phyloP scores from a whole-genome alignment of 192 early-diverging fungal genomes.

The Coemansia nantahalensis region DNA sequence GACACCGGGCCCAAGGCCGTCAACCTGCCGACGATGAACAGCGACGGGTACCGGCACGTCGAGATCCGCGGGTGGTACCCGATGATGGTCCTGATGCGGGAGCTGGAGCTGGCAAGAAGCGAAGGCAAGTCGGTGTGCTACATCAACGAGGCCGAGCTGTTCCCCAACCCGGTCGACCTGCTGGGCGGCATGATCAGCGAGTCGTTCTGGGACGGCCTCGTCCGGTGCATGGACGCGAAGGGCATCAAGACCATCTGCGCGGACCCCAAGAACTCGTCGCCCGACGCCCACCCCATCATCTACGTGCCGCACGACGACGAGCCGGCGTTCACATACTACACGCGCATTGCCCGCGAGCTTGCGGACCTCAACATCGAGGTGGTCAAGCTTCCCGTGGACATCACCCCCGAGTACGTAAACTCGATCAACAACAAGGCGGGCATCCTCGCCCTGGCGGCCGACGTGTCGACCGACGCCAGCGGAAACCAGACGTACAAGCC shows the following conservation, averaged over 20 bases:
- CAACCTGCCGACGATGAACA: constrained; percentile 78
- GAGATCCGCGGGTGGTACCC: constrained; percentile 94
- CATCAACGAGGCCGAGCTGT: constrained; percentile 83
- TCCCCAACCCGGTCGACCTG: constrained; percentile 92
- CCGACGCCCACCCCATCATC: constrained; percentile 78
- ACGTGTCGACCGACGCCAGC: constrained; percentile 51
- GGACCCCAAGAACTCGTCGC: constrained; percentile 86
- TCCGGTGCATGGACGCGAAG: constrained; percentile 75
- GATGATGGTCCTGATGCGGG: constrained; percentile 93
- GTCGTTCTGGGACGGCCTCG: constrained; percentile 97
- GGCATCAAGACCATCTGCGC: constrained; percentile 88
- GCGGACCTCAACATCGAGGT: constrained; percentile 75
- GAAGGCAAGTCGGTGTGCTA: constrained; percentile 86
- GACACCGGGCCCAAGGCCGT: constrained; percentile 91
- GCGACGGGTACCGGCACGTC: constrained; percentile 81
- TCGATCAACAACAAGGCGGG: constrained; percentile 86
- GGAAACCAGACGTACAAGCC: constrained; percentile 59
- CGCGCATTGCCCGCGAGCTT: constrained; percentile 60
- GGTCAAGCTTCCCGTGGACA: constrained; percentile 75
- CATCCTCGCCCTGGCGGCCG: constrained; percentile 76
- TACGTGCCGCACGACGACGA: constrained; percentile 88
- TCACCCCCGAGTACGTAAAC: constrained; percentile 89
- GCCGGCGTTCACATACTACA: constrained; percentile 78
- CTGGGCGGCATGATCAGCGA: constrained; percentile 86
- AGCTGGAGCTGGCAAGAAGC: constrained; percentile 87